Evolutionary conservation across 2,329 filamentous ascomycete genomes (phyloP).

Genomic region (Monosporascus sp.): DNA sequence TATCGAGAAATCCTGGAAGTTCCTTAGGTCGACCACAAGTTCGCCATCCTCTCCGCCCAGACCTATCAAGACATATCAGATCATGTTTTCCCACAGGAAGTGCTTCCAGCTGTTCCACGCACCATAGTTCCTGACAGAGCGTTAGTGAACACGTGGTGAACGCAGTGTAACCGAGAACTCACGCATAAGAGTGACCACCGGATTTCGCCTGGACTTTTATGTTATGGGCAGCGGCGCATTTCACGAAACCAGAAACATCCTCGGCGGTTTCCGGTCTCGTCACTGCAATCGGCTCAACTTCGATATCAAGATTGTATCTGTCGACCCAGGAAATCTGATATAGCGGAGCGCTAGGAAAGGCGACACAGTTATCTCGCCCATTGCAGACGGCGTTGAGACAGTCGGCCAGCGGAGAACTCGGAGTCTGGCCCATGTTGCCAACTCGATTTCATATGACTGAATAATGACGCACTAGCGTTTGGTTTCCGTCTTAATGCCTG

Average conservation of each 20-base stretch:
- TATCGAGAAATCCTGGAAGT: slow-evolving; percentile 49
- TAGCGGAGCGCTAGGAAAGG: slow-evolving; percentile 36
- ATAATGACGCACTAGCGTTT: not conserved
- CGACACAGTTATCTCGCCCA: slow-evolving; percentile 40
- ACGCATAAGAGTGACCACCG: slow-evolving; percentile 62
- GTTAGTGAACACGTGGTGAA: slow-evolving; percentile 8
- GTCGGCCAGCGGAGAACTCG: slow-evolving; percentile 34
- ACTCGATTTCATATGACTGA: not conserved
- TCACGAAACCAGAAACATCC: slow-evolving; percentile 52
- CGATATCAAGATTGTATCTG: slow-evolving; percentile 47
- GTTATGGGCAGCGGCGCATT: slow-evolving; percentile 45
- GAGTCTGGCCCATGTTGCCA: slow-evolving; percentile 36
- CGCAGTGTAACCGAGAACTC: slow-evolving; percentile 13
- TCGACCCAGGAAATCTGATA: slow-evolving; percentile 47
- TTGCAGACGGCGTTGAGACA: slow-evolving; percentile 45
- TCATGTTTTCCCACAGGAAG: not conserved
- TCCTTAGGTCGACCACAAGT: slow-evolving; percentile 49
- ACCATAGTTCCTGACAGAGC: slow-evolving; percentile 26
- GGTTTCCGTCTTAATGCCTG: no score
- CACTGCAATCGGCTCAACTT: slow-evolving; percentile 49
- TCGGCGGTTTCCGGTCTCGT: slow-evolving; percentile 46
- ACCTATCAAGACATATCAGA: slow-evolving; percentile 22
- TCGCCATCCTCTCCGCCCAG: slow-evolving; percentile 46
- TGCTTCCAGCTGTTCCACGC: slow-evolving; percentile 4
- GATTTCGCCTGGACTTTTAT: slow-evolving; percentile 57